Evolutionary conservation across 306 rosid species (phyloP), one percentile per base, ranked within the genome.

Genomic region (Inga laurina): DNA sequence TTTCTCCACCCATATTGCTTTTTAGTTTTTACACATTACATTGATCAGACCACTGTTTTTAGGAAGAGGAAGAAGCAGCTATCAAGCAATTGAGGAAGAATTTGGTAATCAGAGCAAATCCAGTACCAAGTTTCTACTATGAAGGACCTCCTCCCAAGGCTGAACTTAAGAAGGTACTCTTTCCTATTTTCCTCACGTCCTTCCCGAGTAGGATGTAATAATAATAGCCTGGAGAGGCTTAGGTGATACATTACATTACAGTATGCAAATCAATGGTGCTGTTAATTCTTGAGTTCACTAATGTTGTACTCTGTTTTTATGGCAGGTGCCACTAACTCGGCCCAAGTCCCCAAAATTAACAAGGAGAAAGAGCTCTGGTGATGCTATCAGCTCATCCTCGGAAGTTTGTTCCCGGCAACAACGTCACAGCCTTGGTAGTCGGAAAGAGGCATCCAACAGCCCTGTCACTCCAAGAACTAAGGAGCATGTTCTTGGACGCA

Each of bases 11-110:
- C 57, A 24, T 61, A 69, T 76, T 83, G 66, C 34, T 24, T 76
- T 75, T 72, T 74, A 73, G 74, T 32, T 78, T 78, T 74, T 74
- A 70, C 71, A 4, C 14, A n/a, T 46, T 52, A 37, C 73, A 37
- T 43, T 64, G 70, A 79, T 82, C 15, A 51, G 57, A 45, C 19
- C n/a, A 49, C 78, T 59, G 77, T 70, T 27, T 87, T 49, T 75
- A 97, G 99, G 99, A 94, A 90, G 99, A 97, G 93, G 95, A 97
- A 68, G 95, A 94, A 56, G 97, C 97, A 78, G 94, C 98, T 48
- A 34, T 97, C 88, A 94, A 90, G 89, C 91, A 87, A 88, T 74
- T 97, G 83, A 90, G 99, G 86, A 97, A 87, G 91, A 86, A 77
- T 81, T 86, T 97, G 92, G 93, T 97, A 83, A 83, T 97, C 79